Conservation (phyloP, 129 eudicot species). For the Pulicaria dysenterica region DNA sequence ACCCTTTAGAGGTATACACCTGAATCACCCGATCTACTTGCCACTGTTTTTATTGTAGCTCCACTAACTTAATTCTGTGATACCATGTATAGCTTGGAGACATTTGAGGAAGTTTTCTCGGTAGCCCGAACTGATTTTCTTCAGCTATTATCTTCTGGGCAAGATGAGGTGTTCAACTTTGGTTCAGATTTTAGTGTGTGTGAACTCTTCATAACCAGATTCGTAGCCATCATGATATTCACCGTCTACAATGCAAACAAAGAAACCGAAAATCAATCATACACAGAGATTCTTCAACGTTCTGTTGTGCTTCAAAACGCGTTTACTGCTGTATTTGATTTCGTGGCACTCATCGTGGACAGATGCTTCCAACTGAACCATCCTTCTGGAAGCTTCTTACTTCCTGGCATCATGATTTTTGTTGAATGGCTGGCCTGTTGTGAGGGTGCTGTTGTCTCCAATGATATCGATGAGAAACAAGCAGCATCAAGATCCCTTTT, state of each 20-base stretch:
- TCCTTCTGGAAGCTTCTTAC: slow-evolving; percentile 69
- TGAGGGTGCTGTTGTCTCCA: slow-evolving; percentile 56
- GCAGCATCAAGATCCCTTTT: slow-evolving; percentile 60
- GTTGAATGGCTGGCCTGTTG: slow-evolving; percentile 87
- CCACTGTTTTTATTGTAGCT: neutral
- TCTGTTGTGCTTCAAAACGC: slow-evolving; percentile 88
- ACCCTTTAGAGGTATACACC: neutral
- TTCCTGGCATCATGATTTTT: slow-evolving; percentile 85
- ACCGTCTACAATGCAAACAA: slow-evolving; percentile 71
- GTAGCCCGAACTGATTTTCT: slow-evolving; percentile 58
- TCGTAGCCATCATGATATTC: slow-evolving; percentile 74
- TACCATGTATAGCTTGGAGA: slow-evolving; percentile 71
- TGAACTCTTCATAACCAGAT: slow-evolving; percentile 63
- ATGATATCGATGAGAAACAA: slow-evolving; percentile 74
- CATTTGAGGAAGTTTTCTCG: slow-evolving; percentile 74
- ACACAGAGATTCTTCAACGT: slow-evolving; percentile 81
- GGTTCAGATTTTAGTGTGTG: slow-evolving; percentile 70
- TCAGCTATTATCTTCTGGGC: slow-evolving; percentile 66
- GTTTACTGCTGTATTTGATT: slow-evolving; percentile 71
- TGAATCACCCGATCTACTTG: too few relatives aligned
- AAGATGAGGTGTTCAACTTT: slow-evolving; percentile 57
- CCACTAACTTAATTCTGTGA: slow-evolving; percentile 9
- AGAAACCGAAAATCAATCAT: slow-evolving; percentile 80
- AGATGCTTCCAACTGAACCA: slow-evolving; percentile 66
- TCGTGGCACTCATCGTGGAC: slow-evolving; percentile 68